Conservation (phyloP, 441 rosid species). For the Erodium trifolium region DNA sequence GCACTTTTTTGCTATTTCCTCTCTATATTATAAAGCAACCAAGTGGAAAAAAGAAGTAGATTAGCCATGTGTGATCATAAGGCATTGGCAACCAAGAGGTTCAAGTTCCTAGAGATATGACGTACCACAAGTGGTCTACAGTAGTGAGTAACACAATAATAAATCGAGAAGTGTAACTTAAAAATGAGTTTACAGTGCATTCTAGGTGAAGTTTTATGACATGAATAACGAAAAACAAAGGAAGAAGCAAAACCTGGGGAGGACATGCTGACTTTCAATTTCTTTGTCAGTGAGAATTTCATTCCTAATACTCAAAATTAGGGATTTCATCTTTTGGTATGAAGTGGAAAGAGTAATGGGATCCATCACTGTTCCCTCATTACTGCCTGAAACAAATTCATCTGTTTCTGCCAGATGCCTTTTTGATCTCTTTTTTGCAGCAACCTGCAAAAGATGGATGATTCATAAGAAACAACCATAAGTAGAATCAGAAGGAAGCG, state of each 20-base stretch:
- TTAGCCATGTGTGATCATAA: not conserved
- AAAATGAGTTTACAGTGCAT: not conserved
- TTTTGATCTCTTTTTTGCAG: constrained; percentile 80
- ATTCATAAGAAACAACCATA: constrained; percentile 16
- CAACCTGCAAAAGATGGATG: constrained; percentile 43
- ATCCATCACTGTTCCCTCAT: constrained; percentile 58
- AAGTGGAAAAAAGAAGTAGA: not conserved
- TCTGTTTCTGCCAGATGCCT: constrained; percentile 84
- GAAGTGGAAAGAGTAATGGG: constrained; percentile 62
- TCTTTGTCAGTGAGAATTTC: constrained; percentile 85
- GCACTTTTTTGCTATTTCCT: too few species aligned
- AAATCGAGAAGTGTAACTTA: not conserved
- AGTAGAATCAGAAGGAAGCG: constrained; percentile 9
- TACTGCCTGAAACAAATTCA: constrained; percentile 59
- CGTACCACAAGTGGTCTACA: not conserved
- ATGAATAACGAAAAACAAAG: constrained; percentile 9
- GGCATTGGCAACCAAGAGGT: constrained; percentile 4
- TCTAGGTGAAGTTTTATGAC: not conserved
- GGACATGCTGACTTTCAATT: constrained; percentile 76
- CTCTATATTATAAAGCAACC: not conserved
- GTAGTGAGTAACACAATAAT: not conserved
- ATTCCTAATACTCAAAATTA: constrained; percentile 64
- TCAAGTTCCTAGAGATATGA: not conserved
- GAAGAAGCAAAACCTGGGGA: constrained; percentile 51
- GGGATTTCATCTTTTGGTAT: constrained; percentile 79